These are phyloP conservation scores for Mycena crocata DNA, from an alignment of 768 basidiomycete genomes.

Conservation along the genomic window DNA sequence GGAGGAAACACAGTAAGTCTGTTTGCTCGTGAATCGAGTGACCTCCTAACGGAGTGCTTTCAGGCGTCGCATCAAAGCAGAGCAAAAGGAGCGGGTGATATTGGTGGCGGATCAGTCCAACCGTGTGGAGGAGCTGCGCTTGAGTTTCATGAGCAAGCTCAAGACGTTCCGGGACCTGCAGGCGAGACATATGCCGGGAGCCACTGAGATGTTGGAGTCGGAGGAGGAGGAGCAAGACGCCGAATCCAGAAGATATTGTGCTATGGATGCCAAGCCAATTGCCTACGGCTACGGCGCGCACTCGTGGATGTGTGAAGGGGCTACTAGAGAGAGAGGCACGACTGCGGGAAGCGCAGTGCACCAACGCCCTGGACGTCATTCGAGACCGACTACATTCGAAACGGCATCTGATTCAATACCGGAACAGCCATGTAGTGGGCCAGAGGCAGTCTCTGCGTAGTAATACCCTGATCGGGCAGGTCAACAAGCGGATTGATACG, in stretches of 20 bases:
- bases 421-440: constrained; percentile 5
- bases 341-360: constrained; percentile 20
- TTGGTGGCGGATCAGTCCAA: constrained; percentile 1
- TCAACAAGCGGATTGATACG: constrained; percentile 6
- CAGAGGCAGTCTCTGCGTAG: constrained; percentile 4
- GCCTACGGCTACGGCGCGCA: background rate
- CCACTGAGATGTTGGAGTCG: background rate
- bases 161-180: constrained; percentile 1
- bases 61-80: constrained; percentile 6
- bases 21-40: background rate
- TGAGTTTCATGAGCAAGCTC: constrained; percentile 10
- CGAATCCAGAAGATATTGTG: constrained; percentile 18
- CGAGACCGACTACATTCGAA: constrained; percentile 11
- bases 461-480: background rate
- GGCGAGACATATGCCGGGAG: constrained; percentile 21
- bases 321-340: constrained; percentile 6
- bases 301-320: background rate
- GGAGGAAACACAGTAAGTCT: background rate
- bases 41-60: background rate
- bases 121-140: constrained; percentile 20
- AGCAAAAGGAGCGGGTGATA: background rate
- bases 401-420: constrained; percentile 9
- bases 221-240: constrained; percentile 17
- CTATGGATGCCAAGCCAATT: constrained; percentile 26
- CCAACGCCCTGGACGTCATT: background rate